Percentiles rank a stretch among this genome's conserved stretches.
These are phyloP conservation scores for Hirsutella minnesotensis DNA, from an alignment of 2,329 filamentous ascomycete species.

Conservation along the genomic window DNA sequence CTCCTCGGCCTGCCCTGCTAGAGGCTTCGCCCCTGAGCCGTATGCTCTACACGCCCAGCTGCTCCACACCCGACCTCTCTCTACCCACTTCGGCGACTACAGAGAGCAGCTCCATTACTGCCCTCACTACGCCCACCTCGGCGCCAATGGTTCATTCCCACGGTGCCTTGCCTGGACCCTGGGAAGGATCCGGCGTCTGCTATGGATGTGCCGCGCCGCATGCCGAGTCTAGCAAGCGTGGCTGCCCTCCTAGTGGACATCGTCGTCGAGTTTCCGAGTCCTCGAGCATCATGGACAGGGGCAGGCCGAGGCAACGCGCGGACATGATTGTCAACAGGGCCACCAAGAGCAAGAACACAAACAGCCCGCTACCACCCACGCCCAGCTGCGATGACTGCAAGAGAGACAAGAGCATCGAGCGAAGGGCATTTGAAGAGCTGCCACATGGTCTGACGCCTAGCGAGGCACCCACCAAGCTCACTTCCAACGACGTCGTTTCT, in stretches of 20 bases:
- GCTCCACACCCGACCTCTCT: slow-evolving; percentile 24
- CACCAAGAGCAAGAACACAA: neutral
- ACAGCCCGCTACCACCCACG: slow-evolving; percentile 13
- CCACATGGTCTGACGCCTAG: slow-evolving; percentile 43
- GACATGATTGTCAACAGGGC: slow-evolving; percentile 27
- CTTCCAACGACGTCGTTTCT: slow-evolving; percentile 32
- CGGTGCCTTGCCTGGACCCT: slow-evolving; percentile 30
- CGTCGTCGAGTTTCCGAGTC: slow-evolving; percentile 44
- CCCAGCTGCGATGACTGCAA: slow-evolving; percentile 28
- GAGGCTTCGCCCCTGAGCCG: slow-evolving; percentile 36
- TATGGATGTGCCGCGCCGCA: neutral
- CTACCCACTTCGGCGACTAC: slow-evolving; percentile 32
- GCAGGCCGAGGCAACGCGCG: slow-evolving; percentile 43
- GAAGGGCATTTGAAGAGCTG: slow-evolving; percentile 47
- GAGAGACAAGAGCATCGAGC: slow-evolving; percentile 37
- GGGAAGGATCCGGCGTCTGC: slow-evolving; percentile 19
- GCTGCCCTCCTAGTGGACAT: slow-evolving; percentile 21
- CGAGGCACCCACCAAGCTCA: slow-evolving; percentile 39
- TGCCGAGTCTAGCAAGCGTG: neutral
- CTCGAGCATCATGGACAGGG: slow-evolving; percentile 47
- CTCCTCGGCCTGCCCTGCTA: slow-evolving; percentile 21
- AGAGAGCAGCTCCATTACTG: slow-evolving; percentile 23
- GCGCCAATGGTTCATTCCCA: slow-evolving; percentile 29
- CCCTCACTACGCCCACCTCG: slow-evolving; percentile 37
- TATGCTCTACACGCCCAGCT: slow-evolving; percentile 25